Percentiles rank a stretch among this genome's conserved stretches.
These are phyloP conservation scores for Tulasnella sp. DNA, from an alignment of 768 basidiomycete genomes.

Conservation along the genomic window DNA sequence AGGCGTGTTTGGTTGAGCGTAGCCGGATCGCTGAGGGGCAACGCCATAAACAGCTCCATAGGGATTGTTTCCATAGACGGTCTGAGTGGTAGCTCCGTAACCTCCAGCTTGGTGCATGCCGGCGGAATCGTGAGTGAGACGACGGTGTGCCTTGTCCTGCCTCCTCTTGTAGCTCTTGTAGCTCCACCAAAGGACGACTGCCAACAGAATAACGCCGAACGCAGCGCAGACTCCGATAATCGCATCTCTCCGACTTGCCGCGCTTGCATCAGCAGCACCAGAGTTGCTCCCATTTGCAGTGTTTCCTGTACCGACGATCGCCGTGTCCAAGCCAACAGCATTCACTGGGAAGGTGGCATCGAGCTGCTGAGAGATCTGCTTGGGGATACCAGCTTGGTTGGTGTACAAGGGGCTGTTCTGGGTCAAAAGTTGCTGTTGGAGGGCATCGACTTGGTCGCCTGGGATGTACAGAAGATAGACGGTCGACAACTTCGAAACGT, in stretches of 20 bases:
- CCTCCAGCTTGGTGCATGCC: slow-evolving; percentile 27
- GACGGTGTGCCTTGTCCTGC: slow-evolving; percentile 63
- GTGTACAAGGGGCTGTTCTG: slow-evolving; percentile 14
- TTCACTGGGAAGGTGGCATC: slow-evolving; percentile 61
- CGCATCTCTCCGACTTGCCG: slow-evolving; percentile 59
- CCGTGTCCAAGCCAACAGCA: slow-evolving; percentile 39
- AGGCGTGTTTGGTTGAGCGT: not conserved
- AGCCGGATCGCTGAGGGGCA: slow-evolving; percentile 6
- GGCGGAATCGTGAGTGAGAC: slow-evolving; percentile 44
- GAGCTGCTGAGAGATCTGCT: slow-evolving; percentile 61
- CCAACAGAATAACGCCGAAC: slow-evolving; percentile 69
- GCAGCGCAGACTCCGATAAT: slow-evolving; percentile 88
- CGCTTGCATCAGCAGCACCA: slow-evolving; percentile 31
- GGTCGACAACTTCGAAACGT: slow-evolving; percentile 56
- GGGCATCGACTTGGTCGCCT: slow-evolving; percentile 46
- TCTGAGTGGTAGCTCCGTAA: slow-evolving; percentile 36
- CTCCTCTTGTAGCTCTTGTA: slow-evolving; percentile 64
- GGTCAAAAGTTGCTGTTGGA: slow-evolving; percentile 42
- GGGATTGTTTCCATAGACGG: slow-evolving; percentile 35
- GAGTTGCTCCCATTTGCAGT: slow-evolving; percentile 24
- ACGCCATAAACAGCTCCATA: not conserved
- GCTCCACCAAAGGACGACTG: slow-evolving; percentile 68
- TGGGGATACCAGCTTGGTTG: slow-evolving; percentile 44
- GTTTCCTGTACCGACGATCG: slow-evolving; percentile 29
- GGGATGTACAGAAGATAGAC: slow-evolving; percentile 72